Base-by-base conservation (phyloP, 75 land plant species). In the Isoetes taiwanensis region DNA sequence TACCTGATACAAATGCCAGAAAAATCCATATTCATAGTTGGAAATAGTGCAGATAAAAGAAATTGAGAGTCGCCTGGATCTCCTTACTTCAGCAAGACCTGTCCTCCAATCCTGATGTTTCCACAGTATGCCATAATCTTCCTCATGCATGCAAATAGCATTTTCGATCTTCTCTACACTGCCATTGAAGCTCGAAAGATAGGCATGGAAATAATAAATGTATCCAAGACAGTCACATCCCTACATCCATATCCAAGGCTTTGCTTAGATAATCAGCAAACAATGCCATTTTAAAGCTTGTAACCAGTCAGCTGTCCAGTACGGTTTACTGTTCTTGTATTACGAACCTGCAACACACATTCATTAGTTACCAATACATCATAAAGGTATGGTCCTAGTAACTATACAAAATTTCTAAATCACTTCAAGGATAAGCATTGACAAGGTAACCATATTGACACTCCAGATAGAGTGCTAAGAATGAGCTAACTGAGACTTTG, bases 61-160 rank as follows among this genome's bases (percentile, higher is more conserved):
- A 53, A 78, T 83, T n/a, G 84, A 69, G 1, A 94, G 73, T 34
- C 99, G 66, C 52, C 99, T 77, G 3, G 99, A 94, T 34, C 99
- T 70, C 28, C 99, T 72, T 39, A 84, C 86, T 68, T 94, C 99
- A 33, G 96, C 73, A 11, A 90, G 68, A 1, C 99, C 99, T 23
- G 99, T 84, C 56, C 99, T 72, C 99, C 99, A 94, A 56, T 94
- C 99, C 63, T 94, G 89, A 63, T 94, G 99, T 62, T 94, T 94
- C 99, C 99, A 94, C 1, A 88, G 58, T 32, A 94, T 79, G 28
- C 99, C 99, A 76, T 78, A 78, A 52, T 94, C 99, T 66, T 94
- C 99, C 52, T 94, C 99, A 38, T 94, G 99, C 81, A 94, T 64
- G 54, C 99, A 94, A 6, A 94, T 87, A 70, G 88, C 87, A 60